These are phyloP conservation scores for Solidago caesia DNA, from an alignment of 129 eudicot genomes.

Conservation along the genomic window DNA sequence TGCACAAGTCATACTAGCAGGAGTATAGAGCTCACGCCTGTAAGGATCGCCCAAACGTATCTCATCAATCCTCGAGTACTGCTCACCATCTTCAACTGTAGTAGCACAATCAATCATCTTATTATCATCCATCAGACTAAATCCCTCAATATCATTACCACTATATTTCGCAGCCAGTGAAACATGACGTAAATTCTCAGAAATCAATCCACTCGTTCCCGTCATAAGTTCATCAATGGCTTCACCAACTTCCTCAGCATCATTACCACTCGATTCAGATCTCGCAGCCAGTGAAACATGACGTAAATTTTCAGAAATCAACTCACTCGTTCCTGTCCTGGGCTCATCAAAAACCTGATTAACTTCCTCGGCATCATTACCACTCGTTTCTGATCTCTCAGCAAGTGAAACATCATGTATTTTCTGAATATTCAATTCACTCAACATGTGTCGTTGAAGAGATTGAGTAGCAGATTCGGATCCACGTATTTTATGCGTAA, in stretches of 20 bases:
- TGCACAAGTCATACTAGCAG: constrained; percentile 21
- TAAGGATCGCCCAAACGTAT: constrained; percentile 15
- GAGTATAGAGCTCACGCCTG: constrained; percentile 28
- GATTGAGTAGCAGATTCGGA: not conserved
- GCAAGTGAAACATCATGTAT: constrained; percentile 21
- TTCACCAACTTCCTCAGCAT: not conserved
- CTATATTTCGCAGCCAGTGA: not conserved
- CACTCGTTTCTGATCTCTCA: not conserved
- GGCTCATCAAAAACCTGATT: not conserved
- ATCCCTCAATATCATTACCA: not conserved
- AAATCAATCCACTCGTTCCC: not conserved
- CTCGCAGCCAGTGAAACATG: not conserved
- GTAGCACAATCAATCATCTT: constrained; percentile 28
- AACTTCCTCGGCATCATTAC: not conserved
- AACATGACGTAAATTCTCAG: not conserved
- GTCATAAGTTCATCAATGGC: not conserved
- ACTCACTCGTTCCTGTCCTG: not conserved
- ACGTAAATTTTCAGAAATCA: not conserved
- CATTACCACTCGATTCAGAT: not conserved
- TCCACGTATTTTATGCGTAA: constrained; percentile 5
- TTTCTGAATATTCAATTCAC: not conserved
- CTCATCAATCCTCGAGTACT: constrained; percentile 16
- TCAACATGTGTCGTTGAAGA: not conserved
- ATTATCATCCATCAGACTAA: constrained; percentile 25
- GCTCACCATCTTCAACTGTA: constrained; percentile 8